Percentiles rank a stretch among this genome's conserved stretches.
Conservation (phyloP, 2,329 filamentous ascomycete genomes). For the Curvularia spicifera region DNA sequence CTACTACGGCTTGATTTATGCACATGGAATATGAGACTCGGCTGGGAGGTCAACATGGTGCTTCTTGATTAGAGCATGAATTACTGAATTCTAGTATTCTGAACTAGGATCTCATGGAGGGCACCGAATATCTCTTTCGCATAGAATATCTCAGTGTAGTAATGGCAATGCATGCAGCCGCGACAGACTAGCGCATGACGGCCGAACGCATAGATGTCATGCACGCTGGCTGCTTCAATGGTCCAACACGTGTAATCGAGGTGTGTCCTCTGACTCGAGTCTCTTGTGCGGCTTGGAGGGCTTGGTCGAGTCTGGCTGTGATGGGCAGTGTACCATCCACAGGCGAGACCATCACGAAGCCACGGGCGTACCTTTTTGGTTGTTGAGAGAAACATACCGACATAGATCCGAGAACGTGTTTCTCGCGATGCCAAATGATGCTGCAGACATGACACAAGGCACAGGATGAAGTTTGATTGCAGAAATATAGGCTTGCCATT, state of each 20-base stretch:
- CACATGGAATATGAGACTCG: neutral
- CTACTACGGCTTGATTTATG: neutral
- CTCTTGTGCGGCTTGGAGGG: neutral
- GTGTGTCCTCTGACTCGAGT: neutral
- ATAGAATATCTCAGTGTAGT: neutral
- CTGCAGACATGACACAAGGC: neutral
- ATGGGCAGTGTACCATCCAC: neutral
- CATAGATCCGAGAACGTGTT: neutral
- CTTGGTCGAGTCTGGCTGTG: neutral
- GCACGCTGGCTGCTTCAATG: neutral
- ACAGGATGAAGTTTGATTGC: neutral
- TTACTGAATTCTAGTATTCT: neutral
- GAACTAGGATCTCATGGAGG: neutral
- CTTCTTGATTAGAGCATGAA: neutral
- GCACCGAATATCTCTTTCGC: neutral
- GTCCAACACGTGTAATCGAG: neutral
- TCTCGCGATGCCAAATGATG: conserved; percentile 1
- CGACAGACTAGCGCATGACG: neutral
- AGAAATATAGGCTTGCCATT: neutral
- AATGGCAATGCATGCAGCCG: neutral
- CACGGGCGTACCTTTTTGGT: neutral
- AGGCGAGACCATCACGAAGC: neutral
- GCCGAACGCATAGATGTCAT: neutral
- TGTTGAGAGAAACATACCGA: neutral
- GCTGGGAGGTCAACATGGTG: neutral